phyloP scores from a whole-genome alignment of 345 rosid species.

The Gossypium raimondii region DNA sequence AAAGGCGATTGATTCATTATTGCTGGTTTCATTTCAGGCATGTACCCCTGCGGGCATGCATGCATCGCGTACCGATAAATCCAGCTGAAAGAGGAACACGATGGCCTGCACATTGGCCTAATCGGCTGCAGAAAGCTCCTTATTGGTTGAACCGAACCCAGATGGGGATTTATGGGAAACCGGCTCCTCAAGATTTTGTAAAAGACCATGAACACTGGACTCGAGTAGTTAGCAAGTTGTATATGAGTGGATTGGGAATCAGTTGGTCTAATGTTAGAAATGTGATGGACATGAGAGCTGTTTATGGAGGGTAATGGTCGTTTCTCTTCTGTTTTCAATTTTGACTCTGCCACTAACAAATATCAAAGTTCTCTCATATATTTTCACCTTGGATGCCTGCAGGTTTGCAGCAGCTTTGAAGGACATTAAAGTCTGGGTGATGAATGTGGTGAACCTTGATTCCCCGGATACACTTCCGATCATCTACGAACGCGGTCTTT shows the following conservation, averaged over 20 bases:
- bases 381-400: constrained; percentile 15
- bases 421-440: constrained; percentile 73
- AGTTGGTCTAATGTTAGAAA: constrained; percentile 79
- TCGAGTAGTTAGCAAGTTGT: constrained; percentile 55
- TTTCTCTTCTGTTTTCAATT: background rate
- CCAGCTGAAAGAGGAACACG: constrained; percentile 50
- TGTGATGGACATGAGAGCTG: constrained; percentile 95
- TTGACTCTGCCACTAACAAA: background rate
- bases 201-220: constrained; percentile 80
- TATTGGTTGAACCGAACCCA: constrained; percentile 80
- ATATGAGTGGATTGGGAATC: constrained; percentile 72
- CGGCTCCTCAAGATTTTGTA: constrained; percentile 73
- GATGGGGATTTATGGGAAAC: constrained; percentile 90
- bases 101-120: constrained; percentile 87
- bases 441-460: constrained; percentile 73
- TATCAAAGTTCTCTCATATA: background rate
- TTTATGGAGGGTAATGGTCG: constrained; percentile 69
- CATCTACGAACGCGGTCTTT: constrained; percentile 80
- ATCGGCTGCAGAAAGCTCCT: constrained; percentile 58
- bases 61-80: constrained; percentile 57
- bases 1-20: background rate
- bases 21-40: constrained; percentile 46
- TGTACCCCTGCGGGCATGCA: constrained; percentile 78
- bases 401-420: constrained; percentile 85
- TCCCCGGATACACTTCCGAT: constrained; percentile 90